These are phyloP conservation scores for Macrolepiota albuminosa DNA, from an alignment of 768 basidiomycete genomes.

Conservation along the genomic window DNA sequence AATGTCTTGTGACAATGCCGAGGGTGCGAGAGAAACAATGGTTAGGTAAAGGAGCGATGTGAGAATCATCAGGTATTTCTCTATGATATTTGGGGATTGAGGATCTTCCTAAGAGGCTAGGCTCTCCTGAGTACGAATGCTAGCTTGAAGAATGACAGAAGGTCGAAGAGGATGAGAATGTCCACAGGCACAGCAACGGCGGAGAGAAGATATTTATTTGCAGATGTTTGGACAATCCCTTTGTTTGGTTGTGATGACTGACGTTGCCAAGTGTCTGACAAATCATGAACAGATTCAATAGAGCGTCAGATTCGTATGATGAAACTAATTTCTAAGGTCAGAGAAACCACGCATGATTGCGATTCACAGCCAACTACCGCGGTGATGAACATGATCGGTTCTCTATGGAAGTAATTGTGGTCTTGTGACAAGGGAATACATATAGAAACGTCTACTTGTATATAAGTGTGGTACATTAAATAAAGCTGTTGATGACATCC, in stretches of 20 bases:
- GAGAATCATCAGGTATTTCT: constrained; percentile 33
- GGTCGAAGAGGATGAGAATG: constrained; percentile 6
- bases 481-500: not conserved
- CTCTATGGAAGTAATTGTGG: not conserved
- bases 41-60: constrained; percentile 33
- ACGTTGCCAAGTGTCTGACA: not conserved
- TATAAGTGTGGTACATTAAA: constrained; percentile 4
- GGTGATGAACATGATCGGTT: not conserved
- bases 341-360: not conserved
- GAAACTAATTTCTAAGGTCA: not conserved
- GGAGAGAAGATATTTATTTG: constrained; percentile 13
- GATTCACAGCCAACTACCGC: not conserved
- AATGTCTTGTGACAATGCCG: constrained; percentile 34
- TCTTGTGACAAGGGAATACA: not conserved
- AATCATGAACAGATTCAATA: not conserved
- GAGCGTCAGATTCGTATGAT: not conserved
- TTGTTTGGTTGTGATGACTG: constrained; percentile 1
- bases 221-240: constrained; percentile 12
- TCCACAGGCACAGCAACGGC: constrained; percentile 15
- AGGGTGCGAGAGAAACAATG: constrained; percentile 32
- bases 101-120: constrained; percentile 1
- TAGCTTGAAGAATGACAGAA: constrained; percentile 12
- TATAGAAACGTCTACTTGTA: constrained; percentile 1
- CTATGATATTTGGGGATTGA: constrained; percentile 4
- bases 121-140: constrained; percentile 7